Evolutionary conservation across 768 basidiomycete species (phyloP).

Genomic region (Astraeus odoratus): DNA sequence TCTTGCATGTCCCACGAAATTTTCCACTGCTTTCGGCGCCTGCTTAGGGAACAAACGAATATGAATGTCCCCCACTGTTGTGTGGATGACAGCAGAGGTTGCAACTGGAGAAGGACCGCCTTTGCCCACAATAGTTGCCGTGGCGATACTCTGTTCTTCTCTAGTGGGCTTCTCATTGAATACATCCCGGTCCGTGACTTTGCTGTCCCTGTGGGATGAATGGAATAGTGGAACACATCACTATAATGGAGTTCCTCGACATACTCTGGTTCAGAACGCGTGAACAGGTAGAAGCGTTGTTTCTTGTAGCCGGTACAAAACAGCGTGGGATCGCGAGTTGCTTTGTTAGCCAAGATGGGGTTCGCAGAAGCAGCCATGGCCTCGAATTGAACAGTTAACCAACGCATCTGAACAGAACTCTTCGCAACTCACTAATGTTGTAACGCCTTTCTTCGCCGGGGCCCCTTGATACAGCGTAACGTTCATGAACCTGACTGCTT

Average conservation of each 20-base stretch:
- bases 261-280: slow-evolving; percentile 83
- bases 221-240: not conserved
- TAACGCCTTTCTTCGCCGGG: slow-evolving; percentile 78
- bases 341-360: slow-evolving; percentile 85
- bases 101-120: slow-evolving; percentile 66
- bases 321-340: slow-evolving; percentile 80
- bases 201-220: slow-evolving; percentile 56
- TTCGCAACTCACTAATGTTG: slow-evolving; percentile 59
- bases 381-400: slow-evolving; percentile 27
- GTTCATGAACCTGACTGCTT: slow-evolving; percentile 85
- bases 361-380: slow-evolving; percentile 96
- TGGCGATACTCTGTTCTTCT: slow-evolving; percentile 87
- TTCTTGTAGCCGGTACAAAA: slow-evolving; percentile 93
- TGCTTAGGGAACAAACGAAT: slow-evolving; percentile 84
- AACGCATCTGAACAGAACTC: not conserved
- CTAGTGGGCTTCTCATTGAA: slow-evolving; percentile 98
- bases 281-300: slow-evolving; percentile 92
- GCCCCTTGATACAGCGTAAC: slow-evolving; percentile 89
- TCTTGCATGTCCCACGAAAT: slow-evolving; percentile 89
- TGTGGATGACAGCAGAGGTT: slow-evolving; percentile 84
- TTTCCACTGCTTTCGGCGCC: slow-evolving; percentile 94
- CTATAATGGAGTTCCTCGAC: slow-evolving; percentile 23
- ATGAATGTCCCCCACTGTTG: slow-evolving; percentile 91
- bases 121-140: slow-evolving; percentile 43
- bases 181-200: slow-evolving; percentile 86